These are phyloP conservation scores for Ceratocystis lukuohia DNA, from an alignment of 2,329 filamentous ascomycete genomes.

Conservation along the genomic window DNA sequence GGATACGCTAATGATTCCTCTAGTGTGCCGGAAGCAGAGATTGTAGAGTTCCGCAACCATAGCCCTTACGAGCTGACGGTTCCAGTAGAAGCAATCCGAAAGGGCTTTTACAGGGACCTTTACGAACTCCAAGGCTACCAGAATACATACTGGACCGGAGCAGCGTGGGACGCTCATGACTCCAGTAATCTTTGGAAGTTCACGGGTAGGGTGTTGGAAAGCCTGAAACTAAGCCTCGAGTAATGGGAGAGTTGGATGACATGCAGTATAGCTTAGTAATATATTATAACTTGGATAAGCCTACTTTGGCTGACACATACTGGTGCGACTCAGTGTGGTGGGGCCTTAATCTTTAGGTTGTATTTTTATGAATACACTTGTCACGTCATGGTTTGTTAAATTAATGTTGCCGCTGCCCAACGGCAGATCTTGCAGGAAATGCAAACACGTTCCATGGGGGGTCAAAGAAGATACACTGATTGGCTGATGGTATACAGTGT, in stretches of 20 bases:
- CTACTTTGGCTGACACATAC: too few relatives aligned
- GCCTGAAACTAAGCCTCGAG: neutral
- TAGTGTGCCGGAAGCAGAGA: constrained; percentile 19
- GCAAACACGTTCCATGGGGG: too few relatives aligned
- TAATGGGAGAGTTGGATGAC: neutral
- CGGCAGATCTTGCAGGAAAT: too few relatives aligned
- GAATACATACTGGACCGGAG: constrained; percentile 29
- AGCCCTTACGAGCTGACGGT: constrained; percentile 25
- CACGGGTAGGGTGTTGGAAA: constrained; percentile 20
- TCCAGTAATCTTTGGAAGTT: constrained; percentile 23
- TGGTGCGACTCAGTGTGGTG: too few relatives aligned
- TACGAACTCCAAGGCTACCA: constrained; percentile 27
- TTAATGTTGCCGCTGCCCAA: too few relatives aligned
- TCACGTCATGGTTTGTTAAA: too few relatives aligned
- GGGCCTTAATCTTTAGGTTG: too few relatives aligned
- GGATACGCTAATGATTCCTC: constrained; percentile 5
- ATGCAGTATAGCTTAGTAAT: too few relatives aligned
- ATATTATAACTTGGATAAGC: too few relatives aligned
- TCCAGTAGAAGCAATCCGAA: constrained; percentile 23
- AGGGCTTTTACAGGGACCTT: constrained; percentile 27
- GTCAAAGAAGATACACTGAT: too few relatives aligned
- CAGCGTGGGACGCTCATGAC: constrained; percentile 21
- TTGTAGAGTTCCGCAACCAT: constrained; percentile 26
- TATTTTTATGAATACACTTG: too few relatives aligned
- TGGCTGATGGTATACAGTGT: too few relatives aligned